These are phyloP conservation scores for Sphaerosporella brunnea DNA, from an alignment of 495 filamentous ascomycete species.

Conservation along the genomic window DNA sequence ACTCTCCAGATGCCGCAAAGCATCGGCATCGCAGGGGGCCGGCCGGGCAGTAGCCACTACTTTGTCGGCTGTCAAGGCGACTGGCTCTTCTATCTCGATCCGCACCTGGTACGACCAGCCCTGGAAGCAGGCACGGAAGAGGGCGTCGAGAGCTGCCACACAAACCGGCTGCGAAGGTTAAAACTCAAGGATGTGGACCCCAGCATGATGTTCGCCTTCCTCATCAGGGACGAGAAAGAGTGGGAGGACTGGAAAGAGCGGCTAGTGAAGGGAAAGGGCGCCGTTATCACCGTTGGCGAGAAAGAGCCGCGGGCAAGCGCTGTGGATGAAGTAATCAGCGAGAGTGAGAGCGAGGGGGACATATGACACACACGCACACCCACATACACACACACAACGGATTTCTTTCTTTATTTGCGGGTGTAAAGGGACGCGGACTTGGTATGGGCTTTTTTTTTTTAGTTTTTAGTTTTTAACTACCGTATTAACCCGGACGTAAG, in stretches of 20 bases:
- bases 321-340: slow-evolving; percentile 76
- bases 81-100: slow-evolving; percentile 87
- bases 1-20: slow-evolving; percentile 72
- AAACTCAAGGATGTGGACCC: slow-evolving; percentile 90
- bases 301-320: slow-evolving; percentile 50
- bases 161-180: slow-evolving; percentile 60
- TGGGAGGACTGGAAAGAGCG: slow-evolving; percentile 65
- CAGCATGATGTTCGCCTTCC: slow-evolving; percentile 94
- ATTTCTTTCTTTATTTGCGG: too few relatives aligned
- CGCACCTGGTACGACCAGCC: slow-evolving; percentile 36
- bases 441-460: too few relatives aligned
- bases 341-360: slow-evolving; percentile 28
- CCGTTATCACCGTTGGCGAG: slow-evolving; percentile 65
- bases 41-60: slow-evolving; percentile 88
- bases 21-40: slow-evolving; percentile 91
- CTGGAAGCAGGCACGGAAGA: slow-evolving; percentile 45
- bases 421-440: too few relatives aligned
- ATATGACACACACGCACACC: too few relatives aligned
- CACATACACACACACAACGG: too few relatives aligned
- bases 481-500: too few relatives aligned
- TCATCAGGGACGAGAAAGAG: slow-evolving; percentile 65
- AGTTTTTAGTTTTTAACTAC: too few relatives aligned
- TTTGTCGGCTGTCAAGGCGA: slow-evolving; percentile 89
- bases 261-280: slow-evolving; percentile 40
- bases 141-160: slow-evolving; percentile 74